Conservation (phyloP, 1,139 yeast genomes). For the Debaryomycetaceae sp. region DNA sequence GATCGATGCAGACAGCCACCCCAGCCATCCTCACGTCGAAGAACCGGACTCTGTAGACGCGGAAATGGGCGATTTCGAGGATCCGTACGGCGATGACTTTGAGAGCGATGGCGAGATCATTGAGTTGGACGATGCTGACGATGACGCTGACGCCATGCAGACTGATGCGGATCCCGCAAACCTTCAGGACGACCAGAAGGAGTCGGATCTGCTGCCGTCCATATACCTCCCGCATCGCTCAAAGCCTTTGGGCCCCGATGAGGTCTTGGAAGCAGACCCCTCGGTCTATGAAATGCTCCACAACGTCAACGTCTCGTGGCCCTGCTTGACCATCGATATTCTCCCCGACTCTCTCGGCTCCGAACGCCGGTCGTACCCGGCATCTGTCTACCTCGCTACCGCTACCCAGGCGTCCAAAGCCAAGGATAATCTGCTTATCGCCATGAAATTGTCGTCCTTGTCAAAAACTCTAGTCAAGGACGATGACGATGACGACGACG, state of each 20-base stretch:
- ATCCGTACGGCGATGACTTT: slow-evolving; percentile 88
- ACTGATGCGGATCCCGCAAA: slow-evolving; percentile 25
- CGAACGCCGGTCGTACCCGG: slow-evolving; percentile 87
- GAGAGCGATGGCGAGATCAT: slow-evolving; percentile 89
- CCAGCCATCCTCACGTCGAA: too few relatives aligned
- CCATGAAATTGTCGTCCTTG: slow-evolving; percentile 74
- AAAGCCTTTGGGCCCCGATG: slow-evolving; percentile 88
- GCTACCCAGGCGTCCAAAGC: slow-evolving; percentile 89
- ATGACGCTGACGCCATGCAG: slow-evolving; percentile 33
- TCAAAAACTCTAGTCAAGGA: slow-evolving; percentile 79
- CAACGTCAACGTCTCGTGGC: slow-evolving; percentile 92
- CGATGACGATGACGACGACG: slow-evolving; percentile 59
- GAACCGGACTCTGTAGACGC: slow-evolving; percentile 26
- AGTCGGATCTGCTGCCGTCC: slow-evolving; percentile 17
- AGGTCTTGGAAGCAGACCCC: slow-evolving; percentile 93
- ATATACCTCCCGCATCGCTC: slow-evolving; percentile 81
- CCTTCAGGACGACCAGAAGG: slow-evolving; percentile 16
- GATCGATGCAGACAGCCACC: too few relatives aligned
- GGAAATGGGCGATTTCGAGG: slow-evolving; percentile 88
- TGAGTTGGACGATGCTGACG: slow-evolving; percentile 61
- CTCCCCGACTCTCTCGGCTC: slow-evolving; percentile 79
- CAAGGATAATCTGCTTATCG: slow-evolving; percentile 79
- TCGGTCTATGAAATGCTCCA: slow-evolving; percentile 94
- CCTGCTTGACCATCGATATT: slow-evolving; percentile 84
- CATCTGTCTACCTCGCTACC: slow-evolving; percentile 72